These are phyloP conservation scores for Carex littledalei DNA, from an alignment of 176 grass and related monocot genomes.

Conservation along the genomic window DNA sequence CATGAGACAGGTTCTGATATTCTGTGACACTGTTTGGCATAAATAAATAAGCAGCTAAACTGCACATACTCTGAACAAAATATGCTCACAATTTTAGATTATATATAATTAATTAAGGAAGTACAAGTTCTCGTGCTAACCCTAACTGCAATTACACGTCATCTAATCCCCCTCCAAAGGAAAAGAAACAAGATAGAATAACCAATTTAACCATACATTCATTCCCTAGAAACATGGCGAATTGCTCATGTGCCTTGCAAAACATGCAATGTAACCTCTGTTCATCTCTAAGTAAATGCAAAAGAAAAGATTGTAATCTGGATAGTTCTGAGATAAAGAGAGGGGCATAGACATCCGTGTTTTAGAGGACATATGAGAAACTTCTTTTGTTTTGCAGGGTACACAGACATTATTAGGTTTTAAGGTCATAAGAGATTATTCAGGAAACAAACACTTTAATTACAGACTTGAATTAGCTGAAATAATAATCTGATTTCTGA, in stretches of 20 bases:
- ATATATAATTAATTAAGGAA: neutral
- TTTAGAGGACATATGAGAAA: neutral
- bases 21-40: neutral
- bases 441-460: neutral
- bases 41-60: neutral
- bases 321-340: neutral
- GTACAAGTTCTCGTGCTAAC: neutral
- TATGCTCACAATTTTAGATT: neutral
- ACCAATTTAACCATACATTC: neutral
- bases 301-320: neutral
- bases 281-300: neutral
- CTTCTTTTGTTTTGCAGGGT: neutral
- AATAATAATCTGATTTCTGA: neutral
- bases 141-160: neutral
- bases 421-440: slow-evolving; percentile 14
- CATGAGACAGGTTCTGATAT: neutral
- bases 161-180: neutral
- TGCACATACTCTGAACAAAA: neutral
- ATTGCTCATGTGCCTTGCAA: neutral
- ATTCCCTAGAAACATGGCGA: neutral
- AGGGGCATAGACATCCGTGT: neutral
- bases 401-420: neutral
- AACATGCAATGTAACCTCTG: neutral
- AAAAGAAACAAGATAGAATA: neutral
- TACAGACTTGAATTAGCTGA: neutral